phyloP scores from a whole-genome alignment of 345 rosid species.

The Noccaea bulbosa region DNA sequence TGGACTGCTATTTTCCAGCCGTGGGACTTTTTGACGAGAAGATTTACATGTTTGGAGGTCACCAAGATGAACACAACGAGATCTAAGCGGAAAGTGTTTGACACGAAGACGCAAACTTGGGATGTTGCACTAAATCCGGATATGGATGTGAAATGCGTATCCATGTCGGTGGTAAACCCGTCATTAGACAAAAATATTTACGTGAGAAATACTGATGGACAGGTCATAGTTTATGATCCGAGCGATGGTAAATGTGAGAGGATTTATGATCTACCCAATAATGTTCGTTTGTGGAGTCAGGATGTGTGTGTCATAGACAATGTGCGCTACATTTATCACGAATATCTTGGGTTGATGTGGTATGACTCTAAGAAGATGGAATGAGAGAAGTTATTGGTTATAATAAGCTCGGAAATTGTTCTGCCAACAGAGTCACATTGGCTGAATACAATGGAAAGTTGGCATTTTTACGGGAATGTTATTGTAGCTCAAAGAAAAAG shows the following conservation, averaged over 20 bases:
- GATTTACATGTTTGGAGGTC: conserved; percentile 52
- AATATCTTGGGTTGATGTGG: conserved; percentile 60
- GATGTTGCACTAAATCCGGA: neutral
- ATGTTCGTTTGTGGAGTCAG: neutral
- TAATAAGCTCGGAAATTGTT: conserved; percentile 25
- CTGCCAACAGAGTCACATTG: neutral
- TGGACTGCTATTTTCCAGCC: too few relatives aligned
- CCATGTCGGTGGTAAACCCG: neutral
- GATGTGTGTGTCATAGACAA: conserved; percentile 59
- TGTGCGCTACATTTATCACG: conserved; percentile 66
- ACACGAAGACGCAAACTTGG: conserved; percentile 52
- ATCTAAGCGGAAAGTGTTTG: conserved; percentile 69
- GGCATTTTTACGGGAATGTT: neutral
- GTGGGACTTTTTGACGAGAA: too few relatives aligned
- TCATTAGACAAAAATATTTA: neutral
- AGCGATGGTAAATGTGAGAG: neutral
- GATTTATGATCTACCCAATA: neutral
- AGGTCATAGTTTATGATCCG: conserved; percentile 10
- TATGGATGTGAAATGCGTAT: too few relatives aligned
- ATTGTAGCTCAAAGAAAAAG: neutral
- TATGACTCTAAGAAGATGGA: conserved; percentile 47
- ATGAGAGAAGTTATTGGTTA: conserved; percentile 59
- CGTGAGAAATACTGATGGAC: neutral
- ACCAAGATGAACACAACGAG: conserved; percentile 41
- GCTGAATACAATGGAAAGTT: neutral